These are phyloP conservation scores for Cercophora scortea DNA, from an alignment of 495 filamentous ascomycete genomes.

Conservation along the genomic window DNA sequence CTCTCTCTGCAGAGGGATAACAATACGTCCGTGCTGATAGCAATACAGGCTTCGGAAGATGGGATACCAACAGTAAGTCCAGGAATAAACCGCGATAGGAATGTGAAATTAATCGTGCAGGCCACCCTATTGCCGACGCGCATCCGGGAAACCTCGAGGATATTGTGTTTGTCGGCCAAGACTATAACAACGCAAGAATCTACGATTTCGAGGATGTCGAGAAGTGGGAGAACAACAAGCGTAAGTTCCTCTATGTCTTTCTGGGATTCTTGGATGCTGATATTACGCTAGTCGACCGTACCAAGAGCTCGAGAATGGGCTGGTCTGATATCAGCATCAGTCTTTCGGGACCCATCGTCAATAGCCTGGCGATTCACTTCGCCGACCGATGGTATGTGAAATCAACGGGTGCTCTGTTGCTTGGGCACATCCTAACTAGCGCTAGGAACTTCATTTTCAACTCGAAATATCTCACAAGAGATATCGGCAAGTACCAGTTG, in stretches of 20 bases:
- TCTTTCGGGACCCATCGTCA: constrained; percentile 68
- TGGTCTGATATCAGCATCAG: constrained; percentile 88
- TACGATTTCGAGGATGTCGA: constrained; percentile 82
- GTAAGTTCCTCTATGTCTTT: constrained; percentile 15
- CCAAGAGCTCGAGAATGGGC: constrained; percentile 77
- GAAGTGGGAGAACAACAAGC: constrained; percentile 79
- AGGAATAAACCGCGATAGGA: background rate
- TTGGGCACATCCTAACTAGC: background rate
- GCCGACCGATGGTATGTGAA: constrained; percentile 61
- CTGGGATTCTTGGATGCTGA: constrained; percentile 8
- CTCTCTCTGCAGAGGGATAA: background rate
- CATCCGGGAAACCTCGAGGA: constrained; percentile 69
- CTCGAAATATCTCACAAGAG: constrained; percentile 66
- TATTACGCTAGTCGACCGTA: constrained; percentile 53
- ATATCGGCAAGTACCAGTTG: constrained; percentile 52
- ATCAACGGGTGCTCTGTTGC: background rate
- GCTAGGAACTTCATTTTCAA: constrained; percentile 74
- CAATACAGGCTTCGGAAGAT: constrained; percentile 49
- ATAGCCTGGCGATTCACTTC: constrained; percentile 74
- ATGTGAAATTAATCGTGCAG: constrained; percentile 12
- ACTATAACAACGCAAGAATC: constrained; percentile 87
- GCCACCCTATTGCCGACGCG: constrained; percentile 78
- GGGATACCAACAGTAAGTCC: constrained; percentile 47
- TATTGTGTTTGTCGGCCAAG: constrained; percentile 82
- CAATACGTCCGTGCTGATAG: background rate